Evolutionary conservation across 2,329 filamentous ascomycete genomes (phyloP).

Genomic region (Cladophialophora exuberans): DNA sequence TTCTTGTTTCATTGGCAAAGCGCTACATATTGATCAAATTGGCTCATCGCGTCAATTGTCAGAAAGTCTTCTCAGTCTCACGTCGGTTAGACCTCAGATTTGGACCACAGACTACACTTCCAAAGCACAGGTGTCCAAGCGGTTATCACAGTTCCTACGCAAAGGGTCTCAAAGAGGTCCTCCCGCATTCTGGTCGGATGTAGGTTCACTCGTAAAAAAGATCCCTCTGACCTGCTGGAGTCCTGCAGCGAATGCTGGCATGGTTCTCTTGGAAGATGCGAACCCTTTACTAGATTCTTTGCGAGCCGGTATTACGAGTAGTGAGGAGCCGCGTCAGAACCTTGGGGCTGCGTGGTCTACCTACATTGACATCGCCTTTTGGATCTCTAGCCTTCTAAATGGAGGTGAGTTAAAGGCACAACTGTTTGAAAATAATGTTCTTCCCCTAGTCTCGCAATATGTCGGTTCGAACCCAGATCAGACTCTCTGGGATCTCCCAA

Average conservation of each 20-base stretch:
- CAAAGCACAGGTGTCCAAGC: slow-evolving; percentile 59
- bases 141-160: slow-evolving; percentile 73
- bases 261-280: slow-evolving; percentile 52
- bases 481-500: slow-evolving; percentile 55
- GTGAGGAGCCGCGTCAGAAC: slow-evolving; percentile 65
- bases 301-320: slow-evolving; percentile 69
- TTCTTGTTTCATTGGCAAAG: slow-evolving; percentile 72
- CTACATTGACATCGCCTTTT: slow-evolving; percentile 68
- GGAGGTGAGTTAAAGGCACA: slow-evolving; percentile 51
- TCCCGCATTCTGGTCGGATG: slow-evolving; percentile 71
- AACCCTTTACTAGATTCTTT: slow-evolving; percentile 68
- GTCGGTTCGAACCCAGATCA: slow-evolving; percentile 51
- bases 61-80: slow-evolving; percentile 68
- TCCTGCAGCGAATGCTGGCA: slow-evolving; percentile 35
- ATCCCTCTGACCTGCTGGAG: slow-evolving; percentile 63
- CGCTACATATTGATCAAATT: slow-evolving; percentile 70
- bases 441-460: slow-evolving; percentile 59
- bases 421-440: slow-evolving; percentile 52
- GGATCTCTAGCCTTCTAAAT: slow-evolving; percentile 54
- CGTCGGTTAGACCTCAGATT: slow-evolving; percentile 65
- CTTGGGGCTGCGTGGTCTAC: slow-evolving; percentile 43
- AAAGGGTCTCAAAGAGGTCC: slow-evolving; percentile 82
- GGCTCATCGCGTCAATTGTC: slow-evolving; percentile 75
- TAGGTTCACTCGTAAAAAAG: slow-evolving; percentile 63
- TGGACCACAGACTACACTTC: slow-evolving; percentile 71